phyloP scores from a whole-genome alignment of 352 stramenopile species.

The Phytophthora rubi region DNA sequence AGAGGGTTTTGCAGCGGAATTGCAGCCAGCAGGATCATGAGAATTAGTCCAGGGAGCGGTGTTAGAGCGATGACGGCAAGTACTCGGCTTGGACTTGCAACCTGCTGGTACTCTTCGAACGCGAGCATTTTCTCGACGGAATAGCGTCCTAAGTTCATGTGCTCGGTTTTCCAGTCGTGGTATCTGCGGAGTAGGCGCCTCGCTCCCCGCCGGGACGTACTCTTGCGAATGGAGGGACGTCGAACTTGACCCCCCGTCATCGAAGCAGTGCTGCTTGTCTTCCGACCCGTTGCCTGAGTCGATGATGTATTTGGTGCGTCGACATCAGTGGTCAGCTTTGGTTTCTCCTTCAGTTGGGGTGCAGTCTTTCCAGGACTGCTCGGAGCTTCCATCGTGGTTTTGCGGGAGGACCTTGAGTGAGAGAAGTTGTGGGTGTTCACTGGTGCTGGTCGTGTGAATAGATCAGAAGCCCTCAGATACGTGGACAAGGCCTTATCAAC shows the following conservation, averaged over 20 bases:
- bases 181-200: constrained; percentile 7
- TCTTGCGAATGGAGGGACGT: constrained; percentile 5
- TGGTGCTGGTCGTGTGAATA: background rate
- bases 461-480: background rate
- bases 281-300: background rate
- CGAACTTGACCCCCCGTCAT: background rate
- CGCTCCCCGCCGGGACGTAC: background rate
- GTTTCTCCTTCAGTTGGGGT: background rate
- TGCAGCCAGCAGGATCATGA: constrained; percentile 9
- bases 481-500: background rate
- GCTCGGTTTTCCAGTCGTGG: constrained; percentile 21
- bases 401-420: background rate
- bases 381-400: background rate
- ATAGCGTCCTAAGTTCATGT: constrained; percentile 29
- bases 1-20: constrained; percentile 22
- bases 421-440: background rate
- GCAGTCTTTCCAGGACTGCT: background rate
- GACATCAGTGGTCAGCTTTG: background rate
- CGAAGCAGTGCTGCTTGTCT: background rate
- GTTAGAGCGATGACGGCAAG: constrained; percentile 20
- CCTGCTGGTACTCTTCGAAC: constrained; percentile 29
- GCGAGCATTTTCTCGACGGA: constrained; percentile 33
- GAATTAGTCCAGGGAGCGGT: constrained; percentile 14
- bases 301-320: too few species aligned
- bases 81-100: constrained; percentile 7